Base-by-base conservation (phyloP, 2,329 filamentous ascomycete genomes). In the Stachybotrys chlorohalonatus region DNA sequence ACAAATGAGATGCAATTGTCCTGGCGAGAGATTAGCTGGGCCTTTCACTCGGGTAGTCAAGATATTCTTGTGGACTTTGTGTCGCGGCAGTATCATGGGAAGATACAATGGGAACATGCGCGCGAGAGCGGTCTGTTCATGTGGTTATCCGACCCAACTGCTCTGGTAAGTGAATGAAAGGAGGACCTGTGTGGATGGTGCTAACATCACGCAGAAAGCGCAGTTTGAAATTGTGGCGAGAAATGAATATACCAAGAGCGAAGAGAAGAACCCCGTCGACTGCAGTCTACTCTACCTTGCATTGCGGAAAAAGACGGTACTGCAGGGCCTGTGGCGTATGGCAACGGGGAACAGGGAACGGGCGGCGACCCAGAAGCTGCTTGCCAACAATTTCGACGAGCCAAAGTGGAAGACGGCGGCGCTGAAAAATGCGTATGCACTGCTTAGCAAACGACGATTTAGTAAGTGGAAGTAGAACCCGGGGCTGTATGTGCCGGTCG, bases 311-410 rank as follows among this genome's bases (percentile, higher is more conserved):
- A 99, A 99, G 70, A 80, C 87, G 2, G 87, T 97, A 0, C 80
- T 99, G 1, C 83, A 95, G 60, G 92, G 91, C 0, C 77, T 99
- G 1, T 99, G 94, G 94, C 84, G 95, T 16, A 96, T 97, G 82
- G 92, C 94, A 6, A 84, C 77, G 47, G 94, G 94, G 86, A 87
- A 95, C 63, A 83, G 81, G 55, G 95, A 99, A 69, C 94, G 97
- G 70, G 75, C 71, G 2, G 84, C 87, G 0, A 99, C 94, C 0
- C 82, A 86, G 56, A 84, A 82, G 57, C 78, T 99, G 32, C 75
- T 99, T 24, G 81, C 86, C n/a, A 95, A 96, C 64, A 91, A 97
- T 68, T 99, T 99, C 68, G 79, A 83, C 5, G 89, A 96, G 58
- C 80, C 85, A 1, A 87, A 89, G 61, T 97, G 94, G 89, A 88